phyloP scores from a whole-genome alignment of 2,329 filamentous ascomycete genomes.

The Colletotrichum sp. region DNA sequence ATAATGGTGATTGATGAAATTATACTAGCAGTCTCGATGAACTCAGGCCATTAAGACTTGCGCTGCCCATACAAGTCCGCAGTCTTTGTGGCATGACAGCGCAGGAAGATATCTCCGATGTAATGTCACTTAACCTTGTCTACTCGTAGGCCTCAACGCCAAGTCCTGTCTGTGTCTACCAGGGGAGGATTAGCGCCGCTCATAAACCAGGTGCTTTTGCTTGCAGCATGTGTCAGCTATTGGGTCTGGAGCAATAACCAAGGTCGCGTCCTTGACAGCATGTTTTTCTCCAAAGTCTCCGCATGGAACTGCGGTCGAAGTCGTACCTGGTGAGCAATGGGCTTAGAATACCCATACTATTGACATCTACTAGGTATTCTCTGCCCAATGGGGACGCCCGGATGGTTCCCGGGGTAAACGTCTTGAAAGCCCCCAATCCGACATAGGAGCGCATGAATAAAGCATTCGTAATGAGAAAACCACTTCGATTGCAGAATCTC shows the following conservation, averaged over 20 bases:
- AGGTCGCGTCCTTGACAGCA: not conserved
- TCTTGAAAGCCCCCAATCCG: not conserved
- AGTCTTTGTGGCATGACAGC: not conserved
- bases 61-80: not conserved
- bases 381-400: not conserved
- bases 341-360: not conserved
- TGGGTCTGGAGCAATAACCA: not conserved
- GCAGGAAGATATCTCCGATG: not conserved
- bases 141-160: not conserved
- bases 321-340: not conserved
- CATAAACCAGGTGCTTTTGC: not conserved
- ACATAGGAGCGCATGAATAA: not conserved
- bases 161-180: not conserved
- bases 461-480: not conserved
- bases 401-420: not conserved
- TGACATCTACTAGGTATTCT: not conserved
- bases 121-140: not conserved
- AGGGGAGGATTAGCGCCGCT: not conserved
- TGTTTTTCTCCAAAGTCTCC: not conserved
- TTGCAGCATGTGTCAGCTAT: not conserved
- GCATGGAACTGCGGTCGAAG: not conserved
- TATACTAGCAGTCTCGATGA: accelerated
- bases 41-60: not conserved
- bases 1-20: not conserved
- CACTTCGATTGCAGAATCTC: not conserved